Base-by-base conservation (phyloP, 371 early-diverging fungal species). In the Rhizopus microsporus region DNA sequence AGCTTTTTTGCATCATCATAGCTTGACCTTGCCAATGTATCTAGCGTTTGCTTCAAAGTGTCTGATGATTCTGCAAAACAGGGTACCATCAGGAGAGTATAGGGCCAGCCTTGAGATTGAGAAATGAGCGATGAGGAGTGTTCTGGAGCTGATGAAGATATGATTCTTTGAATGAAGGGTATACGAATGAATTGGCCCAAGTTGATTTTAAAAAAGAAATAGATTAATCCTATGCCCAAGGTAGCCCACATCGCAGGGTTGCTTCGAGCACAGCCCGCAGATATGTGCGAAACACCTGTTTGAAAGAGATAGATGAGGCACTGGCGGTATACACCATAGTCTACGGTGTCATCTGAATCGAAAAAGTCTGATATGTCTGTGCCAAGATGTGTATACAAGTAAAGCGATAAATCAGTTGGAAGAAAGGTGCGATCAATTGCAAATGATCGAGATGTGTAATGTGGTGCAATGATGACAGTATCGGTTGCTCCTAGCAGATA, bases 241-340 rank as follows among this genome's bases (percentile, higher is more conserved):
- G 74, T 77, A 0, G 77, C 75, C 80, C 80, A 77, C 0, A 80
- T 50, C 7, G 75, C 75, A 31, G 80, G 80, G 40, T 80, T 77
- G 42, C 71, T 65, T 12, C 62, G 65, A 3, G 43, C 47, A 34
- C 77, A 80, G 30, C 66, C 77, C 6, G 54, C 45, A 1, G 66
- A 58, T 6, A 56, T 54, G 13, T 55, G 56, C 2, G 73, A 68
- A 29, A 74, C 67, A 5, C 77, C 77, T 12, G 62, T 65, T 23
- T 65, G 65, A 31, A 77, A 80, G 6, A 80, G 49, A 8, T 56
- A 45, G 6, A 68, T 49, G 13, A 80, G 54, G 17, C 80, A 80
- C 4, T 43, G 34, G 1, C 60, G 44, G 43, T 75, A 80, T 0
- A 72, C 10, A 0, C 59, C 56, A 6, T 65, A 39, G 29, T 70